A percentile compares a stretch with the other conserved stretches of the same genome.
Evolutionary conservation across 1,284 basidiomycete genomes (phyloP).

Genomic region (Psilocybe mexicana): DNA sequence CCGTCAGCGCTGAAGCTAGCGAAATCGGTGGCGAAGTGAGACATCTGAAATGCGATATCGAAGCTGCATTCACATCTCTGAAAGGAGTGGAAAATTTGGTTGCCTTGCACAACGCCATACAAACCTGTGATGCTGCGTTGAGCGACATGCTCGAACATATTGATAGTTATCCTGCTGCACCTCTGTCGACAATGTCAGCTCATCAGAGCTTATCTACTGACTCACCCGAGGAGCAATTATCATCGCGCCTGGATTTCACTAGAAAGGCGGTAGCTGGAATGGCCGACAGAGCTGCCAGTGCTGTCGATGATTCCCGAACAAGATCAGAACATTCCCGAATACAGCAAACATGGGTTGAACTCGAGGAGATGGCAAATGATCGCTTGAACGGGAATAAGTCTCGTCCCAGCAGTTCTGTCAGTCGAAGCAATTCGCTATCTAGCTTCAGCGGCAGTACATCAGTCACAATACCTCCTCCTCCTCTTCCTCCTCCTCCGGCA

Average conservation of each 20-base stretch:
- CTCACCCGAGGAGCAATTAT: constrained; percentile 66
- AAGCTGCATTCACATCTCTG: constrained; percentile 50
- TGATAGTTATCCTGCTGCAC: constrained; percentile 68
- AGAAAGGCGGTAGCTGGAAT: constrained; percentile 49
- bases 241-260: constrained; percentile 62
- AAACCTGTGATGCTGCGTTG: constrained; percentile 67
- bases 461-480: constrained; percentile 12
- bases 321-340: constrained; percentile 60
- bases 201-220: constrained; percentile 36
- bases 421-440: constrained; percentile 45
- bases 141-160: constrained; percentile 82
- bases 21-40: constrained; percentile 55
- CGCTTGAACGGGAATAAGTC: constrained; percentile 60
- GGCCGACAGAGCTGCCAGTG: constrained; percentile 37
- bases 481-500: constrained; percentile 24
- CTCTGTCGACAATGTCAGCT: constrained; percentile 49
- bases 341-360: constrained; percentile 75
- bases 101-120: constrained; percentile 47
- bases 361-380: constrained; percentile 77
- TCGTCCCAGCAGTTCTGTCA: constrained; percentile 61
- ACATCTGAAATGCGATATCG: constrained; percentile 60
- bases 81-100: constrained; percentile 53
- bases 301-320: constrained; percentile 59
- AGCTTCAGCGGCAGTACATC: constrained; percentile 55
- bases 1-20: constrained; percentile 40